Conservation (phyloP, 148 eudicot genomes). For the Vaccinium myrtillus region DNA sequence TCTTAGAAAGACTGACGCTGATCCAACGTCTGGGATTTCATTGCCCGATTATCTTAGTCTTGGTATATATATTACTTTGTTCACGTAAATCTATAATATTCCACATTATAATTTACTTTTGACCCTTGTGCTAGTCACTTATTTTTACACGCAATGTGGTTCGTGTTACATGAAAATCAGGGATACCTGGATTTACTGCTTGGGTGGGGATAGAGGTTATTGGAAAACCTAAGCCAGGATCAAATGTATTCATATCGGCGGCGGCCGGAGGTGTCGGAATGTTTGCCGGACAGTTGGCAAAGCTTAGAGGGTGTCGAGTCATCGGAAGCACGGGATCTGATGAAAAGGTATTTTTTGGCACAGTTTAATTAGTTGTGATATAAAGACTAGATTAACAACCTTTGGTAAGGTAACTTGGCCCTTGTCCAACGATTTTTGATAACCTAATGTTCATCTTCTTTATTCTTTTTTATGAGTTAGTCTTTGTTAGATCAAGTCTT, state of each 20-base stretch:
- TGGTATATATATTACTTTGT: slow-evolving; percentile 13
- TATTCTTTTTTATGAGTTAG: too few species aligned
- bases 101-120: not conserved
- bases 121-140: not conserved
- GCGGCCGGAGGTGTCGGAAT: slow-evolving; percentile 46
- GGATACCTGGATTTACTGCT: slow-evolving; percentile 44
- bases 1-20: slow-evolving; percentile 21
- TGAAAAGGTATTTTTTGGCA: slow-evolving; percentile 26
- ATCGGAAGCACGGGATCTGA: slow-evolving; percentile 39
- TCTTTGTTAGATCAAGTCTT: too few species aligned
- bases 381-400: not conserved
- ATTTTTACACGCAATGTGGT: not conserved
- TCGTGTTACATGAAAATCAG: slow-evolving; percentile 2
- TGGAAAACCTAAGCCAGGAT: slow-evolving; percentile 32
- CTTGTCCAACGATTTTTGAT: not conserved
- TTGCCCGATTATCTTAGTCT: slow-evolving; percentile 30
- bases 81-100: not conserved
- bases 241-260: slow-evolving; percentile 41
- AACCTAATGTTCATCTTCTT: too few species aligned
- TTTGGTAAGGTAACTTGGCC: not conserved
- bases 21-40: slow-evolving; percentile 7
- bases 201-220: slow-evolving; percentile 38
- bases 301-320: slow-evolving; percentile 40
- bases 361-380: not conserved
- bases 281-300: slow-evolving; percentile 40